Base-by-base conservation (phyloP, 2,329 filamentous ascomycete genomes). In the Dendrostoma leiphaemia region DNA sequence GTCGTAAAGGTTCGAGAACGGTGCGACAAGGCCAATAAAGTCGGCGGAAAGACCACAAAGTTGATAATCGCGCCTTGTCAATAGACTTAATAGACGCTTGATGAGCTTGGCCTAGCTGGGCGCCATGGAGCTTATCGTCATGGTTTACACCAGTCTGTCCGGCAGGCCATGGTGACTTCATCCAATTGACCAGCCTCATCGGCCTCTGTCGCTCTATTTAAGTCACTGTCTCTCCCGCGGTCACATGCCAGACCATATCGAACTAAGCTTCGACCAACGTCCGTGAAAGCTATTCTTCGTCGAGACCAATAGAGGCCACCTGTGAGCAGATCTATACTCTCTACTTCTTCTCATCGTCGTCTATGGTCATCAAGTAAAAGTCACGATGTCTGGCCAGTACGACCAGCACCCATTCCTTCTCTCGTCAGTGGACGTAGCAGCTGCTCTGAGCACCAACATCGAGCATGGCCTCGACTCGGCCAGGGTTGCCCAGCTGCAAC, bases 381-480 rank as follows among this genome's bases (percentile, higher is more conserved):
- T 28, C 61, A 63, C 60, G 57, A 78, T 77, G 75, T 68, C 74
- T 65, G 69, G 67, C 61, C 73, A 74, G 51, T 81, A 77, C 60
- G 69, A 77, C 51, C 75, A 74, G 49, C 82, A 84, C 63, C 81
- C 83, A 26, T 86, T 84, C 64, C 78, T 85, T 56, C 77, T 90
- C 47, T 68, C 80, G 21, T 76, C 81, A 61, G 73, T 81, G 59
- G 79, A 88, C 69, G 86, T 89, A 56, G 83, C 81, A 26, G 72
- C 79, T 51, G 78, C 82, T 58, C 78, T 89, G 50, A 74, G 77
- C 32, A 86, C 86, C 49, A 78, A 88, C 64, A 65, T 84, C 51
- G 86, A 90, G 57, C 84, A 80, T 65, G 89, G 89, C 35, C 74
- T 92, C 40, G 83, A 77, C 9, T 76, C 80, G 15, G 67, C 72